Conservation (phyloP, 2,329 filamentous ascomycete genomes). For the Colletotrichum abscissum region DNA sequence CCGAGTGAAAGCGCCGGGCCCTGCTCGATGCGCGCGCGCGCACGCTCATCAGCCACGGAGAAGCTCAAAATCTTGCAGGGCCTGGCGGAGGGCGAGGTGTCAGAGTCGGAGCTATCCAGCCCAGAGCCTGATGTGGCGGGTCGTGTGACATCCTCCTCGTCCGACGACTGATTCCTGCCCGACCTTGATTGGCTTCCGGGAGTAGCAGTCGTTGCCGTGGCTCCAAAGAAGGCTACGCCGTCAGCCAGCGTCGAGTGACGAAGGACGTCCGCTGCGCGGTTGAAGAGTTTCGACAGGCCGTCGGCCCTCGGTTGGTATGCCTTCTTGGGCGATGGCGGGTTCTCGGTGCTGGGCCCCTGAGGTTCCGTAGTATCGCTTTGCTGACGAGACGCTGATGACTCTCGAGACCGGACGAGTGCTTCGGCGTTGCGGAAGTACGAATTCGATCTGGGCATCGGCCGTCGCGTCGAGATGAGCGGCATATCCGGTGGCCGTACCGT, state of each 20-base stretch:
- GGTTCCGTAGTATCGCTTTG: background rate
- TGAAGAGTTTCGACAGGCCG: constrained; percentile 41
- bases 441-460: constrained; percentile 20
- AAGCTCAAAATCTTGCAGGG: constrained; percentile 45
- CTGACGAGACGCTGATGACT: constrained; percentile 9
- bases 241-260: constrained; percentile 45
- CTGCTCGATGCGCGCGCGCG: constrained; percentile 41
- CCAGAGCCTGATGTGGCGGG: constrained; percentile 36
- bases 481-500: constrained; percentile 25
- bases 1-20: constrained; percentile 42
- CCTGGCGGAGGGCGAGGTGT: constrained; percentile 40
- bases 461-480: constrained; percentile 15
- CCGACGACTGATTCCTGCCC: constrained; percentile 18
- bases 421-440: constrained; percentile 17
- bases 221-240: constrained; percentile 45
- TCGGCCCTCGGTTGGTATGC: constrained; percentile 35
- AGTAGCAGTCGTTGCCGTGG: constrained; percentile 37
- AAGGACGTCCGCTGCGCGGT: constrained; percentile 43
- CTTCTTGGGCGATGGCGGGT: background rate
- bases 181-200: constrained; percentile 21
- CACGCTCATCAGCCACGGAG: constrained; percentile 40
- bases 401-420: background rate
- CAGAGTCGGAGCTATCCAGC: constrained; percentile 44
- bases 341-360: background rate
- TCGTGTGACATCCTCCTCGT: constrained; percentile 37